Base-by-base conservation (phyloP, 345 rosid species). In the Acer campestre region DNA sequence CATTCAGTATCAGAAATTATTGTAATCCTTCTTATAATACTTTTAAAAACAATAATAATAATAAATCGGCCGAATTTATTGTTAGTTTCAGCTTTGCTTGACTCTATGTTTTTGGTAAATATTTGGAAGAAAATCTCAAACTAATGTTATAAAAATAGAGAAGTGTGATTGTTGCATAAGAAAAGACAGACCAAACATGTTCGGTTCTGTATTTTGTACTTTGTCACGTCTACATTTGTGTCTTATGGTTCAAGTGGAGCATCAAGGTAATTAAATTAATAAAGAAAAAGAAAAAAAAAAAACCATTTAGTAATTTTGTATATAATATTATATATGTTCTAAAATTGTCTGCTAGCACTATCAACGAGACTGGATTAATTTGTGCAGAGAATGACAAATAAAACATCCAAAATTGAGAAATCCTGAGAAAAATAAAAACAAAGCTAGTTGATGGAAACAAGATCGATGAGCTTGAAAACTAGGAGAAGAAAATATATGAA, bases 371-470 rank as follows among this genome's bases (percentile, higher is more conserved):
- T 31, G 7, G 68, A 17, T 7, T 35, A 3, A 4, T 35, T 2
- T 38, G 23, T 17, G 46, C 48, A 9, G 23, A 11, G 23, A 38
- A 25, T 14, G 49, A 38, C 69, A 38, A 66, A 38, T 38, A 38
- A 38, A 66, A 18, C 69, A 66, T 66, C 69, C 49, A 38, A 7
- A 38, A 9, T 46, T 18, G 4, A 38, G 6, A 8, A 66, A 31
- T 31, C 12, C 46, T 35, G 10, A 13, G 13, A 46, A 29, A 29
- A 29, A 29, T 2, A 29, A 46, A 46, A n/a, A n/a, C n/a, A n/a
- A n/a, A n/a, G n/a, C 68, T 65, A 31, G 18, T 65, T 66, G 49
- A 66, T 66, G 18, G 12, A 35, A 38, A 38, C 48, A 66, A 66
- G 13, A 65, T 1, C 0, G 12, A 12, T 6, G 44, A 40, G 46